Conservation (phyloP, 192 early-diverging fungal species). For the Coemansia sp. region DNA sequence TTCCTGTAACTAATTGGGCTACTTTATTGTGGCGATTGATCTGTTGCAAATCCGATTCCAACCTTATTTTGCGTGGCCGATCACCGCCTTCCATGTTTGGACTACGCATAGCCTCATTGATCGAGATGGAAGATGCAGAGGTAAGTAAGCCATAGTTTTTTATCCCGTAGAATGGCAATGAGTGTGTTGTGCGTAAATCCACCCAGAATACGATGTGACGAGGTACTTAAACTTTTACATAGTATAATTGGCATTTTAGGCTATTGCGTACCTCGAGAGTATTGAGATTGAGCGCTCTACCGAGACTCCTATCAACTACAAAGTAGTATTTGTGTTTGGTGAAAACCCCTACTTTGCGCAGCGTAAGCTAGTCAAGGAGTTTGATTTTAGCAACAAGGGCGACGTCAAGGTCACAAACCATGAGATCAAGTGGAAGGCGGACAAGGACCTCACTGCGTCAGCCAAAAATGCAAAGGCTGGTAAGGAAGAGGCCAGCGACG, state of each 20-base stretch:
- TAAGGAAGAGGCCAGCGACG: slow-evolving; percentile 41
- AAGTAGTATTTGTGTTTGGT: slow-evolving; percentile 56
- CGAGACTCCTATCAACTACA: slow-evolving; percentile 56
- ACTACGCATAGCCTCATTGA: slow-evolving; percentile 44
- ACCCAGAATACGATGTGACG: not conserved
- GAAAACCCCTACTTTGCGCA: slow-evolving; percentile 60
- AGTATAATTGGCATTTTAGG: slow-evolving; percentile 23
- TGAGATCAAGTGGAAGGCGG: slow-evolving; percentile 61
- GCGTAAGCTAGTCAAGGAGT: slow-evolving; percentile 58
- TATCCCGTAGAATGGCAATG: not conserved
- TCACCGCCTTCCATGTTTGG: slow-evolving; percentile 17
- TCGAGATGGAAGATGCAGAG: slow-evolving; percentile 52
- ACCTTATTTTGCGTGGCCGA: slow-evolving; percentile 15
- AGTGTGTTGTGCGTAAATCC: not conserved
- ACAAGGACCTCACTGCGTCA: slow-evolving; percentile 54
- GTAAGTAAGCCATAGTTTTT: slow-evolving; percentile 16
- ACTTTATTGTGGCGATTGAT: not conserved
- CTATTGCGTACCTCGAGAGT: slow-evolving; percentile 81
- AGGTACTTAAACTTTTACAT: not conserved
- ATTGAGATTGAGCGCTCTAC: slow-evolving; percentile 60
- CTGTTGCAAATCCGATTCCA: slow-evolving; percentile 8
- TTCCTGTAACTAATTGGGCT: not conserved
- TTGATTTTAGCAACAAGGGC: slow-evolving; percentile 61
- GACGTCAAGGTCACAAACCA: slow-evolving; percentile 55
- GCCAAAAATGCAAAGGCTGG: slow-evolving; percentile 36